These are phyloP conservation scores for Ramularia endophylla DNA, from an alignment of 2,329 filamentous ascomycete species.

Conservation along the genomic window DNA sequence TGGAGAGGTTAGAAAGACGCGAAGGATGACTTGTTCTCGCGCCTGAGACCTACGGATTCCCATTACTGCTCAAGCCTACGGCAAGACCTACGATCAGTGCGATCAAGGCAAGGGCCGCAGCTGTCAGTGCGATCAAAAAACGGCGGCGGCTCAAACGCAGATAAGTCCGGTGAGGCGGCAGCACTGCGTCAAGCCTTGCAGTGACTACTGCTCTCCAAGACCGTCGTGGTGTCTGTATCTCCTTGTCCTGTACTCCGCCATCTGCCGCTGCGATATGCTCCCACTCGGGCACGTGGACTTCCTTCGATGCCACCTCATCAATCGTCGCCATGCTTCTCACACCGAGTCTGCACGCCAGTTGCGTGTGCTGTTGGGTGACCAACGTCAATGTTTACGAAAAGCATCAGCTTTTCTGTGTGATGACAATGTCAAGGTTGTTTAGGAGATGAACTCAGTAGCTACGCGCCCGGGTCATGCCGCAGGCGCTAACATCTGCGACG, in stretches of 20 bases:
- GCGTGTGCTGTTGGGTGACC: too few relatives aligned
- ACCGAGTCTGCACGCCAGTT: too few relatives aligned
- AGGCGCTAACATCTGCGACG: too few relatives aligned
- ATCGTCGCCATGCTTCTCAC: background rate
- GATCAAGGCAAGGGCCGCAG: slow-evolving; percentile 30
- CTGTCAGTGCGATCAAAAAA: slow-evolving; percentile 32
- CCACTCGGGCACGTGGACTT: slow-evolving; percentile 19
- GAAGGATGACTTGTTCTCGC: too few relatives aligned
- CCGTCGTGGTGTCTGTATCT: background rate
- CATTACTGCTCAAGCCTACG: slow-evolving; percentile 29
- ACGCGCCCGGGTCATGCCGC: too few relatives aligned
- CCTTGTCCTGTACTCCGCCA: slow-evolving; percentile 1
- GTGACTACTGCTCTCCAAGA: background rate
- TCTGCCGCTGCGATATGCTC: slow-evolving; percentile 16
- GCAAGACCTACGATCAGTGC: slow-evolving; percentile 39
- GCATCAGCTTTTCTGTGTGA: too few relatives aligned
- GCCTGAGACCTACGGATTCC: background rate
- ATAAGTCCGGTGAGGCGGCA: slow-evolving; percentile 36
- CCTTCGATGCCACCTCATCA: slow-evolving; percentile 7
- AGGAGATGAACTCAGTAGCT: too few relatives aligned
- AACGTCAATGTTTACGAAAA: too few relatives aligned
- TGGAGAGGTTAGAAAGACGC: too few relatives aligned
- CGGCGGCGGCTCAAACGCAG: slow-evolving; percentile 35
- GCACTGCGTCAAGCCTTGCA: slow-evolving; percentile 28
- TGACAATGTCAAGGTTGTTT: too few relatives aligned